phyloP scores from a whole-genome alignment of 129 eudicot genomes.

The Pittosporum tobira region DNA sequence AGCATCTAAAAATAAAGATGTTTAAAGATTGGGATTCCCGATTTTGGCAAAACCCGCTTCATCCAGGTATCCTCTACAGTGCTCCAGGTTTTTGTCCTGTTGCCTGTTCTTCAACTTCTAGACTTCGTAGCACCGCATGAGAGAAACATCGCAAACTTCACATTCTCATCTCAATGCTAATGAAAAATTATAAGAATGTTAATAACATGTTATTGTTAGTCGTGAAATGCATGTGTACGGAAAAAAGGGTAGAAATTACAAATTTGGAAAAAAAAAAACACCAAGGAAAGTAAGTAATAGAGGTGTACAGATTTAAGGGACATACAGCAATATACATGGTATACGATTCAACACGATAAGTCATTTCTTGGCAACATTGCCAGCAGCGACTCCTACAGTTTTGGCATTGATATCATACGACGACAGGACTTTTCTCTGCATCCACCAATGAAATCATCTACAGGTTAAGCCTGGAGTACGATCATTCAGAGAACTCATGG shows the following conservation, averaged over 20 bases:
- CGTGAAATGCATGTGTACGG: not conserved
- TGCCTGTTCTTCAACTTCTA: slow-evolving; percentile 3
- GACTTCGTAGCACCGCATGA: slow-evolving; percentile 9
- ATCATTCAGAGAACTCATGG: slow-evolving; percentile 16
- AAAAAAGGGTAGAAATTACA: too few species aligned
- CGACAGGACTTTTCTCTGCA: slow-evolving; percentile 78
- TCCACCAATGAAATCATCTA: slow-evolving; percentile 32
- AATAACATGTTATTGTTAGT: not conserved
- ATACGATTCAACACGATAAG: slow-evolving; percentile 32
- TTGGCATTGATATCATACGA: slow-evolving; percentile 52
- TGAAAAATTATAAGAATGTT: not conserved
- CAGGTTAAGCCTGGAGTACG: slow-evolving; percentile 26
- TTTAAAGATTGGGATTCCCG: not conserved
- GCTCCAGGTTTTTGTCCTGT: slow-evolving; percentile 10
- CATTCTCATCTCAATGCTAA: slow-evolving; percentile 31
- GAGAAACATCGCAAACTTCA: slow-evolving; percentile 13
- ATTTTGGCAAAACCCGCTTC: slow-evolving; percentile 5
- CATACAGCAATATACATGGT: slow-evolving; percentile 27
- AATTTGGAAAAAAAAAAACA: not conserved
- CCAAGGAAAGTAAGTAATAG: not conserved
- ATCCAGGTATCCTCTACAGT: slow-evolving; percentile 4
- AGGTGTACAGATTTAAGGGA: slow-evolving; percentile 14
- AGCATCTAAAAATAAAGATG: slow-evolving; percentile 22
- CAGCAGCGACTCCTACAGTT: slow-evolving; percentile 45
- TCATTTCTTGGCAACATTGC: slow-evolving; percentile 43